These are phyloP conservation scores for Cadophora sp. DNA, from an alignment of 2,329 filamentous ascomycete genomes.

Conservation along the genomic window DNA sequence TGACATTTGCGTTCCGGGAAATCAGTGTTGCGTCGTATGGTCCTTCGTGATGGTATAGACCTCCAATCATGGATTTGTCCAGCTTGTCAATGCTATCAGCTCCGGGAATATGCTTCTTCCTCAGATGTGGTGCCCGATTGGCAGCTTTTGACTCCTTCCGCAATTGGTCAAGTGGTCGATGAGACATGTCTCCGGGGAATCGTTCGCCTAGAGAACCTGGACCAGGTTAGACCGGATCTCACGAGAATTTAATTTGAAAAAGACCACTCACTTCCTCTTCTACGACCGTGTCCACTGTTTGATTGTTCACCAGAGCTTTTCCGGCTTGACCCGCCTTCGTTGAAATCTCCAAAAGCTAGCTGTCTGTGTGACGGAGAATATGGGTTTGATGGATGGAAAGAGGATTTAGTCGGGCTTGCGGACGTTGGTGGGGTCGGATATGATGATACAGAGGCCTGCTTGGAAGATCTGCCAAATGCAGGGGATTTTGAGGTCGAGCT, in stretches of 20 bases:
- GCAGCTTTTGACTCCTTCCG: conserved; percentile 67
- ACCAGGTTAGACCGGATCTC: background rate
- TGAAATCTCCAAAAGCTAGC: conserved; percentile 42
- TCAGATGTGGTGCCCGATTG: conserved; percentile 70
- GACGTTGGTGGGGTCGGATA: conserved; percentile 60
- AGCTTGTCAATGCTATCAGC: conserved; percentile 84
- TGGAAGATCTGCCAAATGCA: conserved; percentile 24
- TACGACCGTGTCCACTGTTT: conserved; percentile 43
- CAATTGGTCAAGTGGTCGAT: conserved; percentile 72
- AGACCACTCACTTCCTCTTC: conserved; percentile 47
- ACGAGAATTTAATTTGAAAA: background rate
- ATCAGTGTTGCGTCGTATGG: conserved; percentile 86
- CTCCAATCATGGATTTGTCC: conserved; percentile 66
- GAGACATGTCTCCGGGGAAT: conserved; percentile 68
- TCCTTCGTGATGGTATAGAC: conserved; percentile 84
- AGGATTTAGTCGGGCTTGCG: conserved; percentile 56
- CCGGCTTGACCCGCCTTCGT: conserved; percentile 30
- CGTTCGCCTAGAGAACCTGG: conserved; percentile 59
- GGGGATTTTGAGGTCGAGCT: conserved; percentile 32
- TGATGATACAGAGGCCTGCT: conserved; percentile 28
- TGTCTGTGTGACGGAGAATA: conserved; percentile 41
- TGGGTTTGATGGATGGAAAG: conserved; percentile 55
- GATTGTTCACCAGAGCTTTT: conserved; percentile 33
- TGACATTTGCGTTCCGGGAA: conserved; percentile 71
- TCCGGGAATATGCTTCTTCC: conserved; percentile 68